Evolutionary conservation across 345 rosid genomes (phyloP).

Genomic region (Abelmoschus esculentus): DNA sequence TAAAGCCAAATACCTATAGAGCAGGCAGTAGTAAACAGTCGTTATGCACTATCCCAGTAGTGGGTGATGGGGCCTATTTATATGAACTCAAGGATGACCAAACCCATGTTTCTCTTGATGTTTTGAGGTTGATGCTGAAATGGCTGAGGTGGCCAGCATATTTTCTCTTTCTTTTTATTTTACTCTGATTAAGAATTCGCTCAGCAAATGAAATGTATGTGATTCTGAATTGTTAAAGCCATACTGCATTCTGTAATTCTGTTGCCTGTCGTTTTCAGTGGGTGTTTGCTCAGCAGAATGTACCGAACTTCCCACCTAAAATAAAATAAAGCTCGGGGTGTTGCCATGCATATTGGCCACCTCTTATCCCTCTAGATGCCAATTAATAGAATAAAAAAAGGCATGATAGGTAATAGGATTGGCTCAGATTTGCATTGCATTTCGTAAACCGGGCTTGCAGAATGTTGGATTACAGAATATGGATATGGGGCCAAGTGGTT

Average conservation of each 20-base stretch:
- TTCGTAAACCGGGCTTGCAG: background rate
- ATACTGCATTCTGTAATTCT: conserved; percentile 17
- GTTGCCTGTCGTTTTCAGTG: conserved; percentile 21
- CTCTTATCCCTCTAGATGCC: background rate
- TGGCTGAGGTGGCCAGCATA: conserved; percentile 43
- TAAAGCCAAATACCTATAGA: background rate
- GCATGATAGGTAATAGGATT: background rate
- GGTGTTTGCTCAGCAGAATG: background rate
- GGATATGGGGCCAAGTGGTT: too few species aligned
- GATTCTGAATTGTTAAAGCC: conserved; percentile 11
- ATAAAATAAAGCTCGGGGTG: background rate
- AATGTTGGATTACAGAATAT: too few species aligned
- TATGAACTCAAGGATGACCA: conserved; percentile 2
- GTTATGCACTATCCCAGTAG: conserved; percentile 9
- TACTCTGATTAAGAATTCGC: background rate
- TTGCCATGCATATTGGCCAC: conserved; percentile 12
- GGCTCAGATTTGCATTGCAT: background rate
- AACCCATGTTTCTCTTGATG: too few species aligned
- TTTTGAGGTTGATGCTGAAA: conserved; percentile 7
- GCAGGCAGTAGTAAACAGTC: conserved; percentile 2
- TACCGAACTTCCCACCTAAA: background rate
- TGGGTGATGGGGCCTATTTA: conserved; percentile 16
- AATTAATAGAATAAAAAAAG: too few species aligned
- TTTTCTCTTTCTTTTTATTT: background rate
- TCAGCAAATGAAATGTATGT: background rate